Conservation (phyloP, 495 filamentous ascomycete species). For the Tirmania nivea region DNA sequence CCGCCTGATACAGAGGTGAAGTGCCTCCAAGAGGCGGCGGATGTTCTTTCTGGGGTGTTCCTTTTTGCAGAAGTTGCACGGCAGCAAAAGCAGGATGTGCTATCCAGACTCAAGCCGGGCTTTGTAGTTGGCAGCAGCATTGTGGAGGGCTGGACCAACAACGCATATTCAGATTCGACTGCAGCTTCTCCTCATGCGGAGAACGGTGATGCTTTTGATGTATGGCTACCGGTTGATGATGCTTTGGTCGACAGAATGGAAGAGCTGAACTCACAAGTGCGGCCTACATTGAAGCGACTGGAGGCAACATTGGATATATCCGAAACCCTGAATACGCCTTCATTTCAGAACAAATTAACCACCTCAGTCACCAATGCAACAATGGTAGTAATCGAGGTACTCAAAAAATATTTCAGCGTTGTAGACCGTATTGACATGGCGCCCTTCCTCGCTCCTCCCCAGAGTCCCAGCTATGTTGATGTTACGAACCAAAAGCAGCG, state of each 20-base stretch:
- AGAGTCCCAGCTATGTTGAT: slow-evolving; percentile 68
- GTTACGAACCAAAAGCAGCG: slow-evolving; percentile 79
- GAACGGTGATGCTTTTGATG: slow-evolving; percentile 49
- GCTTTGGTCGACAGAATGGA: slow-evolving; percentile 64
- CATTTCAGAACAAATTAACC: slow-evolving; percentile 10
- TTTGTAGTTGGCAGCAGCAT: slow-evolving; percentile 64
- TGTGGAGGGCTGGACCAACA: slow-evolving; percentile 65
- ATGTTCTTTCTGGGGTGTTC: slow-evolving; percentile 77
- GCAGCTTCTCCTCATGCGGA: background rate
- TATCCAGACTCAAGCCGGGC: slow-evolving; percentile 73
- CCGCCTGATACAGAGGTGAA: slow-evolving; percentile 62
- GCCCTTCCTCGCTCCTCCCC: slow-evolving; percentile 18
- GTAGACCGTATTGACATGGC: slow-evolving; percentile 17
- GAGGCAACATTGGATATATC: slow-evolving; percentile 27
- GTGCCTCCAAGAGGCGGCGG: slow-evolving; percentile 86
- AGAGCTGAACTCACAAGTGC: slow-evolving; percentile 35
- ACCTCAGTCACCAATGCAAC: slow-evolving; percentile 8
- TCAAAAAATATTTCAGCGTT: slow-evolving; percentile 16
- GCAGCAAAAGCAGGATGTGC: slow-evolving; percentile 71
- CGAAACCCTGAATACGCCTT: slow-evolving; percentile 9
- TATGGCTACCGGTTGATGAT: slow-evolving; percentile 39
- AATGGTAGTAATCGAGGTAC: slow-evolving; percentile 12
- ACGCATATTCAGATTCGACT: background rate
- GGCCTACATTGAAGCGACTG: slow-evolving; percentile 42
- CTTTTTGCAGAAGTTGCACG: slow-evolving; percentile 89